A percentile compares a stretch with the other conserved stretches of the same genome.
These are phyloP conservation scores for Sarocladiaceae sp. DNA, from an alignment of 2,329 filamentous ascomycete species.

Conservation along the genomic window DNA sequence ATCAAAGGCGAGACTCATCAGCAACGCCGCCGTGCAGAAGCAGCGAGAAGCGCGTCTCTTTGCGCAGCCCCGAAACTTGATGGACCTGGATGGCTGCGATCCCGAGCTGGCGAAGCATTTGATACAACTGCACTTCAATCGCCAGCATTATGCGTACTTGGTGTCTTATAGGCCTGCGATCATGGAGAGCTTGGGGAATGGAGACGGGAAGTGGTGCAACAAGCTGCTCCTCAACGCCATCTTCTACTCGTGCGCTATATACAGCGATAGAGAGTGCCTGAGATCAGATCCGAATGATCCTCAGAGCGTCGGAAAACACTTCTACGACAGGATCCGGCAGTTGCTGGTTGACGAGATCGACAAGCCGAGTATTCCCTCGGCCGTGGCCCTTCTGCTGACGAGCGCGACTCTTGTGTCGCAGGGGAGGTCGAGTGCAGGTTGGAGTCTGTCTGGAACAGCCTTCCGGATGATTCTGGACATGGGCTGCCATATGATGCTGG, in stretches of 20 bases:
- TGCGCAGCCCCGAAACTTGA: conserved; percentile 21
- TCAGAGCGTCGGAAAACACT: conserved; percentile 26
- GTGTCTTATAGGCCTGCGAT: conserved; percentile 32
- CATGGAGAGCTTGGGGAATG: conserved; percentile 29
- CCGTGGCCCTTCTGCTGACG: conserved; percentile 26
- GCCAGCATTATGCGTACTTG: conserved; percentile 29
- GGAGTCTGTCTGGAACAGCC: conserved; percentile 28
- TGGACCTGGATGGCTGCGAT: conserved; percentile 28
- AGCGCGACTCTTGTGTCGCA: conserved; percentile 26
- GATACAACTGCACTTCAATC: conserved; percentile 31
- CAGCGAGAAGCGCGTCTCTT: conserved; percentile 25
- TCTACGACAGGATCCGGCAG: conserved; percentile 30
- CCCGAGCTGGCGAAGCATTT: conserved; percentile 29
- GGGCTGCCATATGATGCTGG: conserved; percentile 28
- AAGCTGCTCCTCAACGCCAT: conserved; percentile 33
- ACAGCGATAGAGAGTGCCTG: conserved; percentile 29
- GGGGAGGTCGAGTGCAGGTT: conserved; percentile 27
- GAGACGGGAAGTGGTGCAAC: conserved; percentile 28
- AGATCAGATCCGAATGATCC: conserved; percentile 26
- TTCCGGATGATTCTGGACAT: conserved; percentile 33
- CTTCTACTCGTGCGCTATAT: conserved; percentile 31
- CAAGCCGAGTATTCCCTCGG: conserved; percentile 30
- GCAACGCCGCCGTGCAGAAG: conserved; percentile 26
- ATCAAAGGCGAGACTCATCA: conserved; percentile 27
- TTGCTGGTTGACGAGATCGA: conserved; percentile 26